A percentile compares a stretch with the other conserved stretches of the same genome.
Evolutionary conservation across 2,329 filamentous ascomycete species (phyloP).

Genomic region (Colletotrichum somersetense): DNA sequence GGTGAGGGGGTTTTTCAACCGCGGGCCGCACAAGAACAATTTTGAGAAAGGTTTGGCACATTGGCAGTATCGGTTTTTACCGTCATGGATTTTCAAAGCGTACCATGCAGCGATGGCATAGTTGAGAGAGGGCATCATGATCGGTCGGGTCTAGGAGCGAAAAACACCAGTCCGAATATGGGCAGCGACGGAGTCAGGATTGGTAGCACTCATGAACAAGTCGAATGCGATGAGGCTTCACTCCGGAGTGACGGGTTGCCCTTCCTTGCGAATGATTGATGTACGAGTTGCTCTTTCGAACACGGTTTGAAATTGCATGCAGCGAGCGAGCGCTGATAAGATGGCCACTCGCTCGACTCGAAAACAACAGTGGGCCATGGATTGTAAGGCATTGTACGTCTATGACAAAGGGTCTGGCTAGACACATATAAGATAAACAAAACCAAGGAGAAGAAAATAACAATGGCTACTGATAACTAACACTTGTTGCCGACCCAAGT

Average conservation of each 20-base stretch:
- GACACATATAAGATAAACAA: not conserved
- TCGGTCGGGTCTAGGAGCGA: not conserved
- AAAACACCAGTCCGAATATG: not conserved
- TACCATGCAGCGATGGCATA: not conserved
- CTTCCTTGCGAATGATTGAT: not conserved
- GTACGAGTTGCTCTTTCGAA: not conserved
- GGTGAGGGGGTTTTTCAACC: not conserved
- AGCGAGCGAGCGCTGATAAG: no score
- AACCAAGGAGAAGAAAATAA: no score
- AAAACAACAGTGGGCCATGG: not conserved
- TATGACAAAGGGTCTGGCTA: not conserved
- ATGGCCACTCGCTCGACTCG: not conserved
- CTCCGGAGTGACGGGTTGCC: not conserved
- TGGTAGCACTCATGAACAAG: not conserved
- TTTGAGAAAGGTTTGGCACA: not conserved
- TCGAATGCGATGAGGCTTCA: not conserved
- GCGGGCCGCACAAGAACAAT: not conserved
- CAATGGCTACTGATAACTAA: not conserved
- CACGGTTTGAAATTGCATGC: not conserved
- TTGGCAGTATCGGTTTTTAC: not conserved
- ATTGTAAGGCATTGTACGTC: no score
- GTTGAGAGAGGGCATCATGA: not conserved
- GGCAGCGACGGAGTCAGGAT: no score
- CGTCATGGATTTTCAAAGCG: not conserved
- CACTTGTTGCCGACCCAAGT: slow-evolving; percentile 3